These are phyloP conservation scores for Catenaria anguillulae DNA, from an alignment of 371 early-diverging fungal species.

Conservation along the genomic window DNA sequence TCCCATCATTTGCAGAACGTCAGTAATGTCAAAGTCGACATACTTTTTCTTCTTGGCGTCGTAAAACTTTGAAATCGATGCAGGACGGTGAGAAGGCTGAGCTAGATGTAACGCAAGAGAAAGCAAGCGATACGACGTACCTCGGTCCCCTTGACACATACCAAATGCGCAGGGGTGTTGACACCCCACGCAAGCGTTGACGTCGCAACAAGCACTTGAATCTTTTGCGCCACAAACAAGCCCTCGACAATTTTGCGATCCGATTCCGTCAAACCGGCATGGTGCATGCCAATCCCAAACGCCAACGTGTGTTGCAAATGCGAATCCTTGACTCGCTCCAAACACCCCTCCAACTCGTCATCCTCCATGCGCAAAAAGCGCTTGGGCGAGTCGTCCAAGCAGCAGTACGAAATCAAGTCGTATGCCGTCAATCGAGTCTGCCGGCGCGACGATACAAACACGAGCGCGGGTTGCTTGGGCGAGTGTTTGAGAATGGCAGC, in stretches of 20 bases:
- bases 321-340: constrained; percentile 54
- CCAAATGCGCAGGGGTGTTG: constrained; percentile 95
- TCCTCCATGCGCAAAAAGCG: constrained; percentile 79
- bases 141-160: constrained; percentile 97
- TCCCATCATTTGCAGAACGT: constrained; percentile 98
- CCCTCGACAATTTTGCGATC: constrained; percentile 87
- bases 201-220: constrained; percentile 92
- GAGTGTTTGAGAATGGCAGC: constrained; percentile 84
- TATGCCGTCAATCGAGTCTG: constrained; percentile 90
- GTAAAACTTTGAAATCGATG: too few species aligned
- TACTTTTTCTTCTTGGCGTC: constrained; percentile 75
- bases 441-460: constrained; percentile 92
- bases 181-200: constrained; percentile 99
- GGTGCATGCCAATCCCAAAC: constrained; percentile 96
- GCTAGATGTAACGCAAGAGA: too few species aligned
- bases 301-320: constrained; percentile 59
- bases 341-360: constrained; percentile 52
- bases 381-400: constrained; percentile 76
- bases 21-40: constrained; percentile 87
- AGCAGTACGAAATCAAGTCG: constrained; percentile 81
- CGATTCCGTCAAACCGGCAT: constrained; percentile 86
- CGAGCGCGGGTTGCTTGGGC: constrained; percentile 78
- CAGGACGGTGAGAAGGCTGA: too few species aligned
- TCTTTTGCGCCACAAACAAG: constrained; percentile 76
- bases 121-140: too few species aligned